A percentile compares a stretch with the other conserved stretches of the same genome.
Conservation (phyloP, 768 basidiomycete species). For the Serendipita sp. region DNA sequence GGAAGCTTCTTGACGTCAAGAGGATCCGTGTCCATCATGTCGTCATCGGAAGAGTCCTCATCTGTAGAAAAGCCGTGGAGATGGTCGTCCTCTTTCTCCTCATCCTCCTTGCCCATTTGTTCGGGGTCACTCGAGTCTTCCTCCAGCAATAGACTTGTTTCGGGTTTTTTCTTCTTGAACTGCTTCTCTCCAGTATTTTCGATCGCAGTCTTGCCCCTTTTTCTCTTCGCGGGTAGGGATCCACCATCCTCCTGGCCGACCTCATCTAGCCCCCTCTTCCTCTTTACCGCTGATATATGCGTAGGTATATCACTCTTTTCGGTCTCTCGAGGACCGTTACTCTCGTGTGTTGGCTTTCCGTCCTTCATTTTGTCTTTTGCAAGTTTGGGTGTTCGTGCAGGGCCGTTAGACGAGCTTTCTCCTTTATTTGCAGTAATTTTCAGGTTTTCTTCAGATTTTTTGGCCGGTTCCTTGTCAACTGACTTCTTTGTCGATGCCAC, state of each 20-base stretch:
- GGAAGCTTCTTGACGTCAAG: constrained; percentile 64
- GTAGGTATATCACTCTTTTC: too few species aligned
- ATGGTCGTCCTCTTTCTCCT: constrained; percentile 19
- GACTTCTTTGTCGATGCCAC: too few species aligned
- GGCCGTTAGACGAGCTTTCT: too few species aligned
- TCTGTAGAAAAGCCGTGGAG: constrained; percentile 65
- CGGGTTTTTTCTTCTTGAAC: background rate
- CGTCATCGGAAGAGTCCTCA: constrained; percentile 62
- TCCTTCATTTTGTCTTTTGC: too few species aligned
- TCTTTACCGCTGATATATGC: background rate
- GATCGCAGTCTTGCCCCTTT: background rate
- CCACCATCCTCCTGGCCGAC: background rate
- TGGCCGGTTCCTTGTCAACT: too few species aligned
- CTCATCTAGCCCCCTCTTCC: background rate
- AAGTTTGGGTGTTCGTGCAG: too few species aligned
- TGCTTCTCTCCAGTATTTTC: background rate
- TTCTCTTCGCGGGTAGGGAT: background rate
- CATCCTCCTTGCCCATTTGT: constrained; percentile 14
- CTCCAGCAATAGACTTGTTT: background rate
- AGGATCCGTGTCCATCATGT: constrained; percentile 36
- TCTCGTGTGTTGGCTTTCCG: too few species aligned
- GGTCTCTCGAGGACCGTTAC: too few species aligned
- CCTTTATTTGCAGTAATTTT: too few species aligned
- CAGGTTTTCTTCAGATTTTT: too few species aligned
- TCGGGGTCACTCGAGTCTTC: background rate